Evolutionary conservation across 2,329 filamentous ascomycete genomes (phyloP), one percentile per base, ranked within the genome.

Genomic region (Ceratocystis diversiconidia): DNA sequence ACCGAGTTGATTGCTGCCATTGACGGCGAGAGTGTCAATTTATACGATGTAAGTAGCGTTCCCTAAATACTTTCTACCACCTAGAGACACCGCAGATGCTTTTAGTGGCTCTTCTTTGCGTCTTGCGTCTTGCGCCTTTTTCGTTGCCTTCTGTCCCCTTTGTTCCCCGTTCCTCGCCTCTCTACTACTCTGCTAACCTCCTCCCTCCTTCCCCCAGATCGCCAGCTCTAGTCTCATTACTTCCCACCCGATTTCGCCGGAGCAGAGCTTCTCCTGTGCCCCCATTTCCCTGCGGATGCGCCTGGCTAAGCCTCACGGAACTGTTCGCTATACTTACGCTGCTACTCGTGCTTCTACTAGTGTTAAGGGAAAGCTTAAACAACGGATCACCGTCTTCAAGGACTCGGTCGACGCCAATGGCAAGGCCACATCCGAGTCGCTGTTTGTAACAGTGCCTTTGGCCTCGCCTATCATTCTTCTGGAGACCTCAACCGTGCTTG

Each of bases 211-310:
- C 61, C 3, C 5, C 12, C 69, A 87, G 85, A 78, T 86, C 59
- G 79, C 83, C 2, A 80, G 82, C 2, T 82, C 84, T 5, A 79
- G 81, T 68, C 76, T 86, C 68, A 79, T 87, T 70, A 86, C 84
- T 5, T 87, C 85, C 1, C 87, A 87, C 72, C 84, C 85, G 25
- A 80, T 87, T 68, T 82, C 85, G 30, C 85, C 85, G 1, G 83
- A 86, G 72, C 81, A 85, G 64, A 79, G 78, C 63, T 85, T 87
- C 72, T 83, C 83, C 64, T 86, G 84, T 73, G 74, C 84, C 7
- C 80, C 84, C 22, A 80, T 78, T 72, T 87, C 85, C 17, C 73
- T 85, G 52, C 78, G 82, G 69, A 76, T 79, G 68, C 79, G 82
- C 70, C 76, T 76, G 59, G 73, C 78, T 10, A 76, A 77, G 25